phyloP scores from a whole-genome alignment of 2,329 filamentous ascomycete genomes.

The Zymoseptoria tritici region DNA sequence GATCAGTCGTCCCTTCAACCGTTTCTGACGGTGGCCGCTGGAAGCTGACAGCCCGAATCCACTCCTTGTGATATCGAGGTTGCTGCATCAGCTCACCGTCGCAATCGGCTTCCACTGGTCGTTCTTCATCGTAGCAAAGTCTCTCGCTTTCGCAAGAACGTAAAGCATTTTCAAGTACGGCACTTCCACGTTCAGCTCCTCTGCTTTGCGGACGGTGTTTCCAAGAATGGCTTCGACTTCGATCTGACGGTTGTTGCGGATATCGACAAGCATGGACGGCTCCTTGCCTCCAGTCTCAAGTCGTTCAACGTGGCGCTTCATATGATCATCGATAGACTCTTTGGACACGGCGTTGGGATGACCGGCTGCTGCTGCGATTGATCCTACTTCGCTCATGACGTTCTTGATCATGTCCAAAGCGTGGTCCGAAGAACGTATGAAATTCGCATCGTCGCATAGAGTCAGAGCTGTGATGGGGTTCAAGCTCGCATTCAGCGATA shows the following conservation, averaged over 20 bases:
- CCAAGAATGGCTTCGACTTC: constrained; percentile 46
- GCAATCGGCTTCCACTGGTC: constrained; percentile 13
- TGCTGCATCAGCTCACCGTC: constrained; percentile 2
- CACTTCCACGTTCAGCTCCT: constrained; percentile 32
- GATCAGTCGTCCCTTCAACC: no score
- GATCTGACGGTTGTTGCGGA: constrained; percentile 35
- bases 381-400: constrained; percentile 41
- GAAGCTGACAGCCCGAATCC: background rate
- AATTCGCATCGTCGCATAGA: constrained; percentile 46
- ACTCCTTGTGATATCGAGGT: background rate
- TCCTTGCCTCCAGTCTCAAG: constrained; percentile 37
- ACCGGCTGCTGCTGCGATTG: constrained; percentile 35
- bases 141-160: constrained; percentile 33
- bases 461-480: constrained; percentile 54
- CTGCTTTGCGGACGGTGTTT: constrained; percentile 37
- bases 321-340: constrained; percentile 34
- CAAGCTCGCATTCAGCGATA: constrained; percentile 53
- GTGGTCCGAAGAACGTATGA: constrained; percentile 38
- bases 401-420: constrained; percentile 33
- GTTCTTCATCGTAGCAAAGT: constrained; percentile 12
- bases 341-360: constrained; percentile 31
- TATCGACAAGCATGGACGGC: constrained; percentile 46
- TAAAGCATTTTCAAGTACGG: constrained; percentile 38
- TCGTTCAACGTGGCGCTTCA: constrained; percentile 34
- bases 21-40: background rate